Percentiles rank a stretch among this genome's conserved stretches.
Evolutionary conservation across 768 basidiomycete species (phyloP).

Genomic region (Cystofilobasidium macerans): DNA sequence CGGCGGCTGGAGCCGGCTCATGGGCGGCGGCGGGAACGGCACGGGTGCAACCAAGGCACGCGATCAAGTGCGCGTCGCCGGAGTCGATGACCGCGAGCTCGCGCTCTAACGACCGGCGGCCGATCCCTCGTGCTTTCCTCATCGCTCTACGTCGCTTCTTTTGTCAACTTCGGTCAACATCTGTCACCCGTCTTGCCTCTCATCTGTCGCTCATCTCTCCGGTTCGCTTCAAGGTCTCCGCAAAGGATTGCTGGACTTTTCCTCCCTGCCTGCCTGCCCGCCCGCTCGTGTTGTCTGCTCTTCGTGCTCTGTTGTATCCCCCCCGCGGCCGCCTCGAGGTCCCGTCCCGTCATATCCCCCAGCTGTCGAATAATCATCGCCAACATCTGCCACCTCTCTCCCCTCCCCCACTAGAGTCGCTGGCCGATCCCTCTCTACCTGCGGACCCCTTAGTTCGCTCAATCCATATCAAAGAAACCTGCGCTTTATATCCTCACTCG

Average conservation of each 20-base stretch:
- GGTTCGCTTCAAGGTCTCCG: background rate
- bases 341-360: too few species aligned
- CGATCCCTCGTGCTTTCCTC: background rate
- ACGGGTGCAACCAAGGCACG: conserved; percentile 7
- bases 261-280: background rate
- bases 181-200: too few species aligned
- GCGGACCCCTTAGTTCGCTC: too few species aligned
- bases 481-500: too few species aligned
- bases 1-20: conserved; percentile 21
- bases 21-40: conserved; percentile 14
- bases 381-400: too few species aligned
- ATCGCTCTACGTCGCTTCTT: background rate
- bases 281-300: too few species aligned
- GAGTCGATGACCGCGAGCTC: conserved; percentile 11
- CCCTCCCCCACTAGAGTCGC: too few species aligned
- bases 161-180: background rate
- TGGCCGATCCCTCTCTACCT: too few species aligned
- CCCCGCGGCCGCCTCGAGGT: background rate
- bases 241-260: conserved; percentile 3
- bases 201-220: background rate
- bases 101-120: background rate
- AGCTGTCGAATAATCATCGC: too few species aligned
- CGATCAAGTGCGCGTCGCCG: conserved; percentile 15
- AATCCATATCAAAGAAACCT: too few species aligned
- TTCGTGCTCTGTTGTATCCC: background rate